phyloP scores from a whole-genome alignment of 768 basidiomycete genomes.

The Hemileccinum impolitum region DNA sequence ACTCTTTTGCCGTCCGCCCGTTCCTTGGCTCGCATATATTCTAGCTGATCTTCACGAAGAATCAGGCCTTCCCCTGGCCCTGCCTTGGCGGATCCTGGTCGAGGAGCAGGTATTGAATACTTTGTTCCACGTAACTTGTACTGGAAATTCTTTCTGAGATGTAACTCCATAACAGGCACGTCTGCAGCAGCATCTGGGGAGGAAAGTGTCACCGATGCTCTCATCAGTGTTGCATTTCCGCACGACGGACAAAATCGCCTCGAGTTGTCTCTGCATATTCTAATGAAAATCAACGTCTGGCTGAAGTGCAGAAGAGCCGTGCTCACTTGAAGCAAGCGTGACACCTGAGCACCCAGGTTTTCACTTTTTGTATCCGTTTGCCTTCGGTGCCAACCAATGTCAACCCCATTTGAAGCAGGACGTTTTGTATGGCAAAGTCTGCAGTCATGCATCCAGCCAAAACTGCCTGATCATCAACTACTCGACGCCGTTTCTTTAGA shows the following conservation, averaged over 20 bases:
- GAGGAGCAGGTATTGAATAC: constrained; percentile 89
- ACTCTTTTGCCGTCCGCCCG: constrained; percentile 66
- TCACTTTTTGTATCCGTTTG: constrained; percentile 83
- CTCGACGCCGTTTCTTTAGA: constrained; percentile 31
- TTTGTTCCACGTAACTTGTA: constrained; percentile 88
- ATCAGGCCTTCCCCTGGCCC: constrained; percentile 82
- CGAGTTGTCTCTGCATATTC: constrained; percentile 91
- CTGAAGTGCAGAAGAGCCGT: neutral
- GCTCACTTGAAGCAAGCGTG: constrained; percentile 99
- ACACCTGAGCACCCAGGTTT: constrained; percentile 94
- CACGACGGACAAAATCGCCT: constrained; percentile 98
- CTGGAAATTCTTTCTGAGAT: constrained; percentile 95
- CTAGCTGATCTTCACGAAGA: constrained; percentile 87
- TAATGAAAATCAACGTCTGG: constrained; percentile 30
- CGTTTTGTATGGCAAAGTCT: constrained; percentile 99
- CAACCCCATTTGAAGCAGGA: constrained; percentile 90
- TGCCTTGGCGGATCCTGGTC: constrained; percentile 81
- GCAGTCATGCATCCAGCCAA: constrained; percentile 92
- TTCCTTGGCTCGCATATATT: constrained; percentile 82
- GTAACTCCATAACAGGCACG: constrained; percentile 74
- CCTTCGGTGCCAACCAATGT: constrained; percentile 88
- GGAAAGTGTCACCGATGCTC: constrained; percentile 86
- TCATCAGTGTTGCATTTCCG: constrained; percentile 86
- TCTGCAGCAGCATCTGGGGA: constrained; percentile 58
- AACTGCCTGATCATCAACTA: constrained; percentile 40